Evolutionary conservation across 768 basidiomycete species (phyloP), one percentile per base, ranked within the genome.

Genomic region (Termitomyces sp.): DNA sequence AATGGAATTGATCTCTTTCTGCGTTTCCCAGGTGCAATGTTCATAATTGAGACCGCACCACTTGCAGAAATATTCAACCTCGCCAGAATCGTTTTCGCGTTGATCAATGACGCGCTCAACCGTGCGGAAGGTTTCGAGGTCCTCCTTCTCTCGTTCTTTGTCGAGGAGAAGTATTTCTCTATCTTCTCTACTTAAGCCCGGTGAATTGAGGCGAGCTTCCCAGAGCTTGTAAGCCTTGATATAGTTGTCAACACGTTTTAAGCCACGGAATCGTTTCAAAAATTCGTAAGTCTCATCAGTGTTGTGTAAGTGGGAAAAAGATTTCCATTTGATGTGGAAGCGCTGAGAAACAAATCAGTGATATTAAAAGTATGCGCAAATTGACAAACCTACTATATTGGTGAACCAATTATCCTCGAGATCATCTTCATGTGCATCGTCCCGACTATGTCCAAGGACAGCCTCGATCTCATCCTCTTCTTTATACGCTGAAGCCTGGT

Each of bases 281-380:
- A 96, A 98, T 68, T 94, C 88, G 77, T 98, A 97, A 16, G 88
- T 88, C 73, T 99, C 97, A 69, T 98, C 96, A n/a, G 97, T 99
- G 68, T 99, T 98, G 77, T 98, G 97, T 16, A 98, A 80, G 70
- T 98, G 96, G 10, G 94, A 97, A 72, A 94, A 98, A 65, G 86
- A 87, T 73, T 98, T 98, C 97, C 97, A 99, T 73, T 99, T 99
- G 79, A 99, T 94, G 70, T 98, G 94, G 78, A 90, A 99, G 53
- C 94, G 94, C 94, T 97, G n/a, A 53, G 26, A 56, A 55, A 44
- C 1, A 53, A 18, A 20, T 53, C n/a, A 42, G 26, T 13, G 38
- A 42, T 16, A n/a, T 32, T 58, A 48, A 59, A 56, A 30, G 18
- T 12, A 36, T n/a, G 53, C 56, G 22, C 58, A 47, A 13, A 49